A percentile compares a stretch with the other conserved stretches of the same genome.
Conservation (phyloP, 495 filamentous ascomycete species). For the Penicilliopsis zonata region DNA sequence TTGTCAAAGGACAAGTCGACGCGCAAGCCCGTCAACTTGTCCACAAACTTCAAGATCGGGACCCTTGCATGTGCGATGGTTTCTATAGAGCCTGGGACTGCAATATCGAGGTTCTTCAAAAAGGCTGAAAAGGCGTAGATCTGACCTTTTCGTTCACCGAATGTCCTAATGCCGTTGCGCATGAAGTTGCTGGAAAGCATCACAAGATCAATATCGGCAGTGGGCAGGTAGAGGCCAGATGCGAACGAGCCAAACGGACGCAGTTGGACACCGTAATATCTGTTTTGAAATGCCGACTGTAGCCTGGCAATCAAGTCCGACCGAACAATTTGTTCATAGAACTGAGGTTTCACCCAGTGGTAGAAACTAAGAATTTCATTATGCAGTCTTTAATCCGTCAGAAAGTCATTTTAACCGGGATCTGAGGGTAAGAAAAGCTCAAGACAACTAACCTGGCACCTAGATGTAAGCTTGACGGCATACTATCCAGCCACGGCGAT, state of each 20-base stretch:
- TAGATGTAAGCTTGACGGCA: conserved; percentile 16
- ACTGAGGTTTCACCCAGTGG: conserved; percentile 62
- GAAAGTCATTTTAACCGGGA: neutral
- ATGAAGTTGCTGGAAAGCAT: conserved; percentile 57
- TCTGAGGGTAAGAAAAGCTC: neutral
- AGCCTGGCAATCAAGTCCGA: conserved; percentile 57
- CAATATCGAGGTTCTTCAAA: conserved; percentile 36
- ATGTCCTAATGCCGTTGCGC: conserved; percentile 22
- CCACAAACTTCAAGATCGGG: conserved; percentile 84
- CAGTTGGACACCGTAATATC: conserved; percentile 45
- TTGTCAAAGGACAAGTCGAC: conserved; percentile 96
- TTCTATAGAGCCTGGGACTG: conserved; percentile 40
- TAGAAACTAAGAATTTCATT: conserved; percentile 84
- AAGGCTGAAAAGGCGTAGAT: conserved; percentile 39
- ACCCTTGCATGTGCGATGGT: conserved; percentile 68
- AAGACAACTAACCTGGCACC: conserved; percentile 19
- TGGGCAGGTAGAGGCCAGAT: conserved; percentile 81
- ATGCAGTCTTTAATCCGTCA: conserved; percentile 44
- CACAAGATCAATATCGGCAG: conserved; percentile 86
- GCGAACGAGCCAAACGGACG: conserved; percentile 83
- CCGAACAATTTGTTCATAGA: conserved; percentile 65
- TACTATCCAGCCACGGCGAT: conserved; percentile 48
- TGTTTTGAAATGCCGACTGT: conserved; percentile 34
- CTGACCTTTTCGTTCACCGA: conserved; percentile 31
- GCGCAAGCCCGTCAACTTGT: conserved; percentile 56